Evolutionary conservation across 495 filamentous ascomycete species (phyloP), one percentile per base, ranked within the genome.

Genomic region (Hyaloscypha variabilis): DNA sequence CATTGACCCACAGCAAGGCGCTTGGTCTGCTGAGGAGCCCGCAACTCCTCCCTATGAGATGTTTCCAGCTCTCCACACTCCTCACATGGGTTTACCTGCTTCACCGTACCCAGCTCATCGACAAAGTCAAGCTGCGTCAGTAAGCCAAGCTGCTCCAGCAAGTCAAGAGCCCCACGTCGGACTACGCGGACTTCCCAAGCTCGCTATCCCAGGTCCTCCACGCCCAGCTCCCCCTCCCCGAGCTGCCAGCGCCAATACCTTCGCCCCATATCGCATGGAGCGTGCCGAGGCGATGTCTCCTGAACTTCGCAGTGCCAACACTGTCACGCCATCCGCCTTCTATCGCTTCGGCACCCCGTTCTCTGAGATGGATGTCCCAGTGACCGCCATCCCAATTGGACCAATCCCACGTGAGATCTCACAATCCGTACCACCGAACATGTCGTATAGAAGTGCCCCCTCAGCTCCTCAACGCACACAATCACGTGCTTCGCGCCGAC

Each of bases 401-500:
- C 89, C 90, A 2, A 79, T 94, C 52, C 81, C 85, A 6, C 87
- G 95, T 2, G 86, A 91, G 59, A 76, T 77, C 11, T 94, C 92
- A 5, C 91, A 96, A 70, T 97, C 94, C 1, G 95, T 97, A 0
- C 95, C 95, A 24, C 94, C 95, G 6, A 87, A 97, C 75, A 97
- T 98, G 93, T 81, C 82, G 71, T 92, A 86, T 78, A 85, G 89
- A 58, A 73, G 70, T 63, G 69, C 71, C 25, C 70, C 54, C 66
- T 67, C 58, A 64, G 65, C 59, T 31, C 67, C 46, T 61, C 72
- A 55, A 25, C 82, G 83, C 21, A 87, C 79, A 69, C 83, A 73
- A 75, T 88, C 76, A 54, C 81, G 76, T 75, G 82, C 75, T 64
- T 88, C 87, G 21, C 83, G 86, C 46, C 81, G 85, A 23, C 87